Base-by-base conservation (phyloP, 371 early-diverging fungal species). In the Mucor circinelloides region DNA sequence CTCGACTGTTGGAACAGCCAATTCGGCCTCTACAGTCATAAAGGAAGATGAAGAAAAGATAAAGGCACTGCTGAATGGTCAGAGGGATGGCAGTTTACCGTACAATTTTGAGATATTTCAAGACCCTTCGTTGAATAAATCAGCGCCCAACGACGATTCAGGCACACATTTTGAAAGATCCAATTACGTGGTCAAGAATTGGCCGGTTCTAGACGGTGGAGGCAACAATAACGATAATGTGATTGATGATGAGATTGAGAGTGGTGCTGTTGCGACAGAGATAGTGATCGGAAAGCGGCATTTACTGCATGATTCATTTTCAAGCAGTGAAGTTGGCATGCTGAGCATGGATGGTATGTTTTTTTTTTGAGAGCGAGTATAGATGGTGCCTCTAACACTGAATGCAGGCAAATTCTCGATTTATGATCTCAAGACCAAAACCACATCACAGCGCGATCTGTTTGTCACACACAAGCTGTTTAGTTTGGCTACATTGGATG, bases 391-490 rank as follows among this genome's bases (percentile, higher is more conserved):
- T 3, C 17, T 31, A 50, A 58, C 2, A 10, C 27, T 8, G 25
- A 28, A 30, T 28, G n/a, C 58, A 86, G 86, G 86, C 7, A 82
- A 80, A 19, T 82, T 88, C 57, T 82, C 83, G 0, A 69, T 88
- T 19, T 85, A 86, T 44, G 83, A 88, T 57, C 63, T 88, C 12
- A 69, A 74, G 15, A 77, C 67, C 23, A 80, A 81, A 50, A 79
- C 81, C 19, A 71, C 74, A n/a, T 80, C 78, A 13, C 72, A 81
- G 27, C 74, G 79, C 15, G 86, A 88, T 52, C 71, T 88, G 21
- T 81, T 83, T 57, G 85, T 86, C 19, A 86, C 87, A 0, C 88
- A 88, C 71, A 88, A 88, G 46, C 64, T 88, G 9, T 88, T 88
- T 68, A 86, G 87, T 52, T 72, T 88, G 63, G 85, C 85, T 9